These are phyloP conservation scores for Pseudogymnoascus sp. DNA, from an alignment of 2,329 filamentous ascomycete genomes.

Conservation along the genomic window DNA sequence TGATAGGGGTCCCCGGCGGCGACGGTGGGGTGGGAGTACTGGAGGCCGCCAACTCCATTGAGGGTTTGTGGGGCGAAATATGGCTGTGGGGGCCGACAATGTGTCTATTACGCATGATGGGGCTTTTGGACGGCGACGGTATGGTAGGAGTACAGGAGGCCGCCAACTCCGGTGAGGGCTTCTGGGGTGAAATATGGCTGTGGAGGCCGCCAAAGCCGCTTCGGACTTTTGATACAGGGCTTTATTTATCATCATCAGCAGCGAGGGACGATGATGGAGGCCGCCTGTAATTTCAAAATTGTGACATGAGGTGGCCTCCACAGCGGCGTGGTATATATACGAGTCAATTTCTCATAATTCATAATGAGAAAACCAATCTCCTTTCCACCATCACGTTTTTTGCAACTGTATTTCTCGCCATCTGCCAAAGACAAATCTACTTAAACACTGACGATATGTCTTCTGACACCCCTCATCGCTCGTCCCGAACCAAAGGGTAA, in stretches of 20 bases:
- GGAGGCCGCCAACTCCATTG: too few species aligned
- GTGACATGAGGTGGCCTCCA: neutral
- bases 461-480: neutral
- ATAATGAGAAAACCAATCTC: neutral
- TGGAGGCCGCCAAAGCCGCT: neutral
- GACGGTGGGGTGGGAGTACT: too few species aligned
- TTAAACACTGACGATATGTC: neutral
- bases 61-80: too few species aligned
- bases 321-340: neutral
- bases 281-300: neutral
- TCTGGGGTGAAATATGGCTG: neutral
- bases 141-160: neutral
- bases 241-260: neutral
- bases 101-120: too few species aligned
- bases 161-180: neutral
- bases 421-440: neutral
- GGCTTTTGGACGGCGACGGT: too few species aligned
- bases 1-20: neutral
- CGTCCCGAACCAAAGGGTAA: neutral
- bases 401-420: neutral
- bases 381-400: neutral
- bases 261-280: neutral
- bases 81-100: too few species aligned
- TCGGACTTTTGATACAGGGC: neutral
- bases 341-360: neutral